phyloP scores from a whole-genome alignment of 2,329 filamentous ascomycete species.

The Nakataea oryzae region DNA sequence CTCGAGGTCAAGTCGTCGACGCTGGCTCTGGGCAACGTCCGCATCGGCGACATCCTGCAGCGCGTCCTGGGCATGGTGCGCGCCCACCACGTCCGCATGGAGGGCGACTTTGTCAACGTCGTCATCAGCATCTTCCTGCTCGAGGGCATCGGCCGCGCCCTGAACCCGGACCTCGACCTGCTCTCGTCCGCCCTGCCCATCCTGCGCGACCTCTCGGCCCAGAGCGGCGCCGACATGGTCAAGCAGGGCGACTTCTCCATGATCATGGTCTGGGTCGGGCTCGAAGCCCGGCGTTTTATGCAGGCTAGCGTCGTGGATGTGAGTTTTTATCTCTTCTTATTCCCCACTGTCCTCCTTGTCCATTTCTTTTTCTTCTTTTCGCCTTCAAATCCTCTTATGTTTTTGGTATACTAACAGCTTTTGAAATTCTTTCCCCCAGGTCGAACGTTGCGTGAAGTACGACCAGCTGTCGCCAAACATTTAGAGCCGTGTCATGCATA shows the following conservation, averaged over 20 bases:
- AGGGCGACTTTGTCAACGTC: conserved; percentile 97
- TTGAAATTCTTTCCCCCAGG: conserved; percentile 33
- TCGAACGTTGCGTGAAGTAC: conserved; percentile 83
- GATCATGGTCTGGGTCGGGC: conserved; percentile 81
- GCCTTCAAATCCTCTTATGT: not conserved
- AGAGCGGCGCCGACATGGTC: conserved; percentile 60
- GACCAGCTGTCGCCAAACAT: conserved; percentile 74
- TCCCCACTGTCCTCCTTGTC: not conserved
- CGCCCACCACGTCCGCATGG: conserved; percentile 81
- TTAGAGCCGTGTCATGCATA: not conserved
- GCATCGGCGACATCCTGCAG: conserved; percentile 90
- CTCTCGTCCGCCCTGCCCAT: conserved; percentile 83
- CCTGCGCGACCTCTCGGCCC: conserved; percentile 72
- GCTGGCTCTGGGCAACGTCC: conserved; percentile 85
- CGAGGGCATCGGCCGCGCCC: conserved; percentile 81
- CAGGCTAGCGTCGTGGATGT: conserved; percentile 85
- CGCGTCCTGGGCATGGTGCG: conserved; percentile 88
- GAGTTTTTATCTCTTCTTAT: conserved; percentile 23
- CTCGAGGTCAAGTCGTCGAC: conserved; percentile 83
- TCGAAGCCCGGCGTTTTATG: conserved; percentile 81
- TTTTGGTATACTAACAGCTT: not conserved
- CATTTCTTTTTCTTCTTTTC: conserved; percentile 3
- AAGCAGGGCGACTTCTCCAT: conserved; percentile 70
- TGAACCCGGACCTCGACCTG: conserved; percentile 82
- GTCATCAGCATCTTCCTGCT: conserved; percentile 89